Evolutionary conservation across 75 land plant genomes (phyloP).

Genomic region (Pinus albicaulis): DNA sequence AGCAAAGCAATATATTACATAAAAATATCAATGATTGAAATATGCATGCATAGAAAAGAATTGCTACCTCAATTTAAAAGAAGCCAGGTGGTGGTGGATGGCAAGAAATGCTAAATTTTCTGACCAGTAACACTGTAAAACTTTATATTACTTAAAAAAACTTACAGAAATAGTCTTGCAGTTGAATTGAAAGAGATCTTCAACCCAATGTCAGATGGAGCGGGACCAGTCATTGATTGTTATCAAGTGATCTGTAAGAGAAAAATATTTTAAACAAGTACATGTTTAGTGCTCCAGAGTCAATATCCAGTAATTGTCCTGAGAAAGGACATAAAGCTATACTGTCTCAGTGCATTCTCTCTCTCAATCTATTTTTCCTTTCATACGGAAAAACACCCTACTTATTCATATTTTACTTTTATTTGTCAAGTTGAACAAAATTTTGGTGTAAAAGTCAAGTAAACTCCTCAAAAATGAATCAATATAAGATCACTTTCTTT

Average conservation of each 20-base stretch:
- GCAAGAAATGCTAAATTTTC: too few species aligned
- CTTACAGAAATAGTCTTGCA: constrained; percentile 40
- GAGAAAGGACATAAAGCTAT: not conserved
- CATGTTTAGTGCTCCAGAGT: constrained; percentile 2
- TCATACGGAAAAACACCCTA: not conserved
- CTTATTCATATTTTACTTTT: not conserved
- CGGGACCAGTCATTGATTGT: constrained; percentile 51
- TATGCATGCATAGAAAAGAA: not conserved
- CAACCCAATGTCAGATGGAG: constrained; percentile 33
- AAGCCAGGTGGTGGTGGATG: not conserved
- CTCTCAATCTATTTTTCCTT: not conserved
- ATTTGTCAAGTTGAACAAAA: not conserved
- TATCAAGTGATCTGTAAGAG: constrained; percentile 38
- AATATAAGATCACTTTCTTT: not conserved
- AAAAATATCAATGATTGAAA: not conserved
- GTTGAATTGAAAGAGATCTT: constrained; percentile 21
- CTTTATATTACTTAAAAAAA: not conserved
- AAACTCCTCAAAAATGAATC: not conserved
- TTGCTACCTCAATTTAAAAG: not conserved
- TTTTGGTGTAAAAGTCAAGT: not conserved
- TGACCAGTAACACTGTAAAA: not conserved
- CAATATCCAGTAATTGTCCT: constrained; percentile 3
- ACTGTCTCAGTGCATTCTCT: not conserved
- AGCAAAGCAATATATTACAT: not conserved
- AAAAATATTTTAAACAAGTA: not conserved